phyloP scores from a whole-genome alignment of 2,329 filamentous ascomycete species.

The Xylariaceae sp. region DNA sequence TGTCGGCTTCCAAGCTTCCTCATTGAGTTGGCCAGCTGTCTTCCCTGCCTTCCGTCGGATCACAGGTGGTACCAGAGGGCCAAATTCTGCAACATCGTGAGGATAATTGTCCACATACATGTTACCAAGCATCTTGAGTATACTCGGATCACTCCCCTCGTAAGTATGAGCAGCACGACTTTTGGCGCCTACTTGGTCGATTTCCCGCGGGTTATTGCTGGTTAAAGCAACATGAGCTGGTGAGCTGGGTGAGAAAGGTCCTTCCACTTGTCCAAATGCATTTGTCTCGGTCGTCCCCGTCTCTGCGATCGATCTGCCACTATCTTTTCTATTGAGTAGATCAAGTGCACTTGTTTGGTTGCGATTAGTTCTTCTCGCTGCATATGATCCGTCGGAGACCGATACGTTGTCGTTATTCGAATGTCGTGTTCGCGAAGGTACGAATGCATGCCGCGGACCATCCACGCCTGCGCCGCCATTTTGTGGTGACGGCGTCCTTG shows the following conservation, averaged over 20 bases:
- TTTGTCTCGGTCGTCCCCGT: slow-evolving; percentile 57
- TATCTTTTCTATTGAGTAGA: slow-evolving; percentile 56
- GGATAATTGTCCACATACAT: slow-evolving; percentile 75
- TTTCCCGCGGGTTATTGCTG: slow-evolving; percentile 27
- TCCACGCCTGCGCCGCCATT: slow-evolving; percentile 31
- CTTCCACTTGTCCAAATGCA: slow-evolving; percentile 58
- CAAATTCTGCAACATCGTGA: slow-evolving; percentile 65
- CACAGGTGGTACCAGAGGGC: slow-evolving; percentile 72
- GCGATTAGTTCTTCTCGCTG: slow-evolving; percentile 45
- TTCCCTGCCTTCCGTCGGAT: slow-evolving; percentile 50
- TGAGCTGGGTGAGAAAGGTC: slow-evolving; percentile 44
- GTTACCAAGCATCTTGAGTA: slow-evolving; percentile 71
- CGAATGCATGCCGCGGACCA: slow-evolving; percentile 36
- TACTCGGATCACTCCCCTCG: slow-evolving; percentile 68
- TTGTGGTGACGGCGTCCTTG: slow-evolving; percentile 26
- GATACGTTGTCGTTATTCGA: slow-evolving; percentile 34
- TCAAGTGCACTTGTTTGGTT: slow-evolving; percentile 58
- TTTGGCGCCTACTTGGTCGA: slow-evolving; percentile 36
- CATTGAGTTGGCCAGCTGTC: slow-evolving; percentile 46
- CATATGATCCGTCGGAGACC: slow-evolving; percentile 39
- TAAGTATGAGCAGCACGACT: slow-evolving; percentile 75
- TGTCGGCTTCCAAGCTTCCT: slow-evolving; percentile 75
- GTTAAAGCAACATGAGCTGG: slow-evolving; percentile 32
- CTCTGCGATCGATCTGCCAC: slow-evolving; percentile 54
- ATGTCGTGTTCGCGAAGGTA: slow-evolving; percentile 25